Evolutionary conservation across 176 grass and related monocot species (phyloP), one percentile per base, ranked within the genome.

Genomic region (Otatea glauca): DNA sequence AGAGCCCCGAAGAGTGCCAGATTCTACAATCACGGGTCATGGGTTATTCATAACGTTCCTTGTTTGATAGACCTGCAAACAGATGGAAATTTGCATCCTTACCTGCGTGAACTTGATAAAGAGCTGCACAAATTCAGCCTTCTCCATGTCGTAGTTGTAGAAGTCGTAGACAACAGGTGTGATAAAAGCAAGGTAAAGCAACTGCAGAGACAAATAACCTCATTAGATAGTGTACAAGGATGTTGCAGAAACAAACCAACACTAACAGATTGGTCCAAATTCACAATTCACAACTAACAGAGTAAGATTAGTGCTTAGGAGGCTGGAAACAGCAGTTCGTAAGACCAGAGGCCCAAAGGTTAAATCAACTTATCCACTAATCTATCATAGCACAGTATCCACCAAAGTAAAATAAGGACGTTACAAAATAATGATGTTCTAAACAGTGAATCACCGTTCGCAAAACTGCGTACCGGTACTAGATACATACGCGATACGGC

Each of bases 91-190:
- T 6, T 39, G 20, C 1, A 11, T 45, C 74, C 43, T 20, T 82
- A 94, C 94, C 87, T 97, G 70, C 5, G 72, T 92, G 79, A 92
- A 97, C 79, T 97, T 94, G 23, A 68, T 81, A 62, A 97, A 97
- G 75, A 94, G 83, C 71, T 90, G 87, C 4, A 88, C 87, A 16
- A 97, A 97, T 42, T 94, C 92, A 9, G 79, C 61, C 79, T 80
- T 97, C 79, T 97, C 94, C 55, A 86, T 88, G 58, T 94, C 92
- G 1, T 94, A 94, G 54, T 94, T 97, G 71, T 94, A 97, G 85
- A 97, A 97, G 70, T 97, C 94, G 0, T 88, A 90, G 10, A 97
- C 85, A 2, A 94, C 48, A 0, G 89, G 94, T 0, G 94, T 90
- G 56, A 97, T 84, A 54, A 94, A 84, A 24, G 79, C 85, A 44